phyloP scores from a whole-genome alignment of 2,329 filamentous ascomycete species.

The Colletotrichum sp. region DNA sequence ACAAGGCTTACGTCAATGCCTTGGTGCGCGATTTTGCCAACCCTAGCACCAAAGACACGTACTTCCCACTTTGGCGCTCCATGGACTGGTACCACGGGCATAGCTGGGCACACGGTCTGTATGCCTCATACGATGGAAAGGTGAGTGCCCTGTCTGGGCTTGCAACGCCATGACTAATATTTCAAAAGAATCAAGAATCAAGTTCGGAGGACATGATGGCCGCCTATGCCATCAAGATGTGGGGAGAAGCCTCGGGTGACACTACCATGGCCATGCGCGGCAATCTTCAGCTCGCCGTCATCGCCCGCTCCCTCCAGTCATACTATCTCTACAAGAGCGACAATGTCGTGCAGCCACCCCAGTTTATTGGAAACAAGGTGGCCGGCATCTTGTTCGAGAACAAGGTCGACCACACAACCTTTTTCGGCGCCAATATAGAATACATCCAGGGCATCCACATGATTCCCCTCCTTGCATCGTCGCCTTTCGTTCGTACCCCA shows the following conservation, averaged over 20 bases:
- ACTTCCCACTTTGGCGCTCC: conserved; percentile 80
- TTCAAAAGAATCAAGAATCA: conserved; percentile 72
- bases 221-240: conserved; percentile 90
- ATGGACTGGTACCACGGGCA: conserved; percentile 98
- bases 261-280: conserved; percentile 78
- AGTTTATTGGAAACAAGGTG: conserved; percentile 83
- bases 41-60: conserved; percentile 69
- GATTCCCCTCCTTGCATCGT: conserved; percentile 75
- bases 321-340: conserved; percentile 82
- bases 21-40: conserved; percentile 86
- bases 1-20: conserved; percentile 81
- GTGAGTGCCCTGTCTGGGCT: conserved; percentile 30
- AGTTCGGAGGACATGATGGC: conserved; percentile 91
- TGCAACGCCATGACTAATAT: not conserved
- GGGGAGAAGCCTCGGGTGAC: conserved; percentile 82
- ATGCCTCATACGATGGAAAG: conserved; percentile 74
- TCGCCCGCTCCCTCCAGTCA: conserved; percentile 72
- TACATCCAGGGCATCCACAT: conserved; percentile 83
- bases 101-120: conserved; percentile 87
- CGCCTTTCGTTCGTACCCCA: conserved; percentile 67
- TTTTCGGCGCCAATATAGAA: conserved; percentile 77
- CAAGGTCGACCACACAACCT: conserved; percentile 92
- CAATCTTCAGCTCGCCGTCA: conserved; percentile 83
- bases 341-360: conserved; percentile 73
- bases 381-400: conserved; percentile 85